Base-by-base conservation (phyloP, 2,329 filamentous ascomycete species). In the Biscogniauxia marginata region DNA sequence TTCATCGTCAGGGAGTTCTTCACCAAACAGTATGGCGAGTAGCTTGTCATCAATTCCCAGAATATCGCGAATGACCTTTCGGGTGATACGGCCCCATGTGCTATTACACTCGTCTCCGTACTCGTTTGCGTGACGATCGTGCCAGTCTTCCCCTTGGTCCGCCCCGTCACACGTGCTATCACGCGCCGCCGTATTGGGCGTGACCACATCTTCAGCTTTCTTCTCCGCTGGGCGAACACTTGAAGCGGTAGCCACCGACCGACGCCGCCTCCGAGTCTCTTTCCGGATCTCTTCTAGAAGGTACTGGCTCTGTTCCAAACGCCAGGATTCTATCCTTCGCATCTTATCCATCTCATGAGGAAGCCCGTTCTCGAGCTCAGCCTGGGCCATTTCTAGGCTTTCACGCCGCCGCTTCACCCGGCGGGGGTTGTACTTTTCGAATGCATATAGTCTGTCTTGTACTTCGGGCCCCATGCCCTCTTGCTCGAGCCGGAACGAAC, bases 21-120 rank as follows among this genome's bases (percentile, higher is more conserved):
- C 92, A 11, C 95, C 95, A 54, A 98, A 88, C 7, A 99, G 86
- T 50, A 97, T 86, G 0, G 90, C 90, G 7, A 99, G 81, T 19
- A 95, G 79, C 50, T 84, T 84, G 61, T 97, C 91, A 65, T 98
- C 93, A 54, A 99, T 89, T 7, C 93, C 93, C 70, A 98, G 89
- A 46, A 99, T 76, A 69, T 97, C 92, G 52, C 87, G 85, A 64
- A 99, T 91, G 23, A 98, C 89, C 66, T 87, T 91, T 56, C 89
- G 85, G 2, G 93, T 96, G 50, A 98, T 84, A 9, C 88, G 84
- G 58, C 87, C 86, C 85, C 91, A 91, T 63, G 96, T 83, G 1
- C 89, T 87, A 61, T 91, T 86, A 45, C 80, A 77, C 24, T 84
- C 79, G 2, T 73, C 69, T 7, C 67, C 66, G 5, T 70, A 65